Evolutionary conservation across 2,329 filamentous ascomycete species (phyloP).

Genomic region (Fusarium robinianum): DNA sequence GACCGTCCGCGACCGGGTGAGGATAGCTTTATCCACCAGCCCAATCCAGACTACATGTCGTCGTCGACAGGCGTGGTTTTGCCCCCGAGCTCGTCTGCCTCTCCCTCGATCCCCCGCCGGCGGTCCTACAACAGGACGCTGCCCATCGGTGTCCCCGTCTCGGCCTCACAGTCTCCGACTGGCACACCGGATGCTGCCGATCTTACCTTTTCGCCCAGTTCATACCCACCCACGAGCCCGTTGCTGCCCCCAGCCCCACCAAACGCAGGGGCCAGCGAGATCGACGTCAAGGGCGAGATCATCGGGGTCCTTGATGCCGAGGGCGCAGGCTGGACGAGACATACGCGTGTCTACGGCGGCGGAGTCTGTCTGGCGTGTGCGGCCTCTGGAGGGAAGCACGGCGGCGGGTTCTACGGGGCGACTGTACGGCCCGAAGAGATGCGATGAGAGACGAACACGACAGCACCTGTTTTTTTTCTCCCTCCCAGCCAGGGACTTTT

Average conservation of each 20-base stretch:
- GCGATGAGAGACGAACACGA: conserved; percentile 39
- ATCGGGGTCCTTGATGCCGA: conserved; percentile 53
- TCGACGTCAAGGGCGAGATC: conserved; percentile 55
- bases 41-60: conserved; percentile 55
- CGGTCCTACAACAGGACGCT: conserved; percentile 51
- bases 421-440: conserved; percentile 58
- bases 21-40: conserved; percentile 52
- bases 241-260: conserved; percentile 54
- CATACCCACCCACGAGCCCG: conserved; percentile 54
- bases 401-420: conserved; percentile 58
- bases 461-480: no score
- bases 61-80: conserved; percentile 39
- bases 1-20: conserved; percentile 38
- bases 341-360: conserved; percentile 63
- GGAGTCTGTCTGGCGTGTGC: conserved; percentile 61
- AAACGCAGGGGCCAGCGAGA: conserved; percentile 38
- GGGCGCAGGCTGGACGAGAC: conserved; percentile 58
- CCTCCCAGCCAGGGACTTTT: no score
- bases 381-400: conserved; percentile 50
- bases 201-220: conserved; percentile 50
- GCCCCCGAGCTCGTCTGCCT: conserved; percentile 34
- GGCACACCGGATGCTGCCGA: conserved; percentile 33
- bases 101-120: conserved; percentile 44
- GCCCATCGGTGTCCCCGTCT: conserved; percentile 41
- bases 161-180: conserved; percentile 32